Evolutionary conservation across 2,329 filamentous ascomycete genomes (phyloP).

Genomic region (Aspergillus chevalieri): DNA sequence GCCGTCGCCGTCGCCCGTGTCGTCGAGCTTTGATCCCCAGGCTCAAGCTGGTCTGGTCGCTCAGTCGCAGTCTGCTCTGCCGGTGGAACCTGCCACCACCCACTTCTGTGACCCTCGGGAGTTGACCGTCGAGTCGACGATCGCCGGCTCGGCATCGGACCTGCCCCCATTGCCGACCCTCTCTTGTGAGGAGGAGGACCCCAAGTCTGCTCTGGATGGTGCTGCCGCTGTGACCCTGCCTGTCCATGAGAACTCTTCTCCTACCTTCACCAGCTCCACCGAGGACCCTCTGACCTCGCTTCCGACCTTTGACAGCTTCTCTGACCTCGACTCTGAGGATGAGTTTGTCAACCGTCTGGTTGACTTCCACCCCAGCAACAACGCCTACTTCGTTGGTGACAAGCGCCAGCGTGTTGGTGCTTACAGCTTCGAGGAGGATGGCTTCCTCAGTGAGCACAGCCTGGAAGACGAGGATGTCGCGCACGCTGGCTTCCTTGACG

Average conservation of each 20-base stretch:
- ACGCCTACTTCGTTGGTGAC: constrained; percentile 54
- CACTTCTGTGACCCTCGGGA: constrained; percentile 91
- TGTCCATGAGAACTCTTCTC: constrained; percentile 31
- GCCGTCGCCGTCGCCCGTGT: constrained; percentile 75
- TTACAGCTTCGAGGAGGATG: constrained; percentile 68
- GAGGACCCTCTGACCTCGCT: constrained; percentile 54
- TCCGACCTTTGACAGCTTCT: constrained; percentile 75
- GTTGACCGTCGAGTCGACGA: constrained; percentile 62
- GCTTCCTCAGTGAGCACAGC: constrained; percentile 69
- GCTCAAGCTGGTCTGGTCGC: neutral
- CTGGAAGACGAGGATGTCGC: constrained; percentile 65
- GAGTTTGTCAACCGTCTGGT: constrained; percentile 72
- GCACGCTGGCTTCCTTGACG: constrained; percentile 55
- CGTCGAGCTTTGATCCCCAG: constrained; percentile 60
- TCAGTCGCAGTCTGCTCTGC: constrained; percentile 62
- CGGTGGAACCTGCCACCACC: constrained; percentile 61
- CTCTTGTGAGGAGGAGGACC: constrained; percentile 40
- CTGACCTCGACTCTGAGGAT: constrained; percentile 86
- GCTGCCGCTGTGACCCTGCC: constrained; percentile 32
- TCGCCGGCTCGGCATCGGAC: constrained; percentile 47
- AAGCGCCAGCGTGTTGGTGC: constrained; percentile 70
- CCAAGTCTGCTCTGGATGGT: constrained; percentile 28
- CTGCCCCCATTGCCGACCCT: constrained; percentile 55
- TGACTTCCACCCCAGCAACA: constrained; percentile 57
- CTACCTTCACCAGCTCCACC: constrained; percentile 36